These are phyloP conservation scores for Nicotiana rustica DNA, from an alignment of 305 asterid genomes.

Conservation along the genomic window DNA sequence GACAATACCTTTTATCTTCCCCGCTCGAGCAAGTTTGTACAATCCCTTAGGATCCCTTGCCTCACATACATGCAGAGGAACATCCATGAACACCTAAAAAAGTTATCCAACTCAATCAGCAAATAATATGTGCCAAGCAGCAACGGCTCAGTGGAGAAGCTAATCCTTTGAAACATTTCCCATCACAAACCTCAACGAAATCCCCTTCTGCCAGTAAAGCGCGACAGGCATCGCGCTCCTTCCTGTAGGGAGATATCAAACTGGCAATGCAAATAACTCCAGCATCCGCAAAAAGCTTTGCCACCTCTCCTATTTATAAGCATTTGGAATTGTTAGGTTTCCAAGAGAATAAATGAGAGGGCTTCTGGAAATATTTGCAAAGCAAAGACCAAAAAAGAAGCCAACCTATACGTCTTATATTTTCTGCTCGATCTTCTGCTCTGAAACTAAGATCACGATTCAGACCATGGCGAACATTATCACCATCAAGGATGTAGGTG, in stretches of 20 bases:
- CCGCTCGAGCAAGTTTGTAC: constrained; percentile 96
- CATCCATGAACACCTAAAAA: constrained; percentile 85
- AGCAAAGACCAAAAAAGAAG: constrained; percentile 38
- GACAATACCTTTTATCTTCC: constrained; percentile 82
- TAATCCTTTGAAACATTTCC: constrained; percentile 8
- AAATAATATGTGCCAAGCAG: neutral
- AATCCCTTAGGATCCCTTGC: constrained; percentile 95
- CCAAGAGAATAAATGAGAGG: constrained; percentile 4
- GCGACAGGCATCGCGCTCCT: constrained; percentile 94
- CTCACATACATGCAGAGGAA: constrained; percentile 84
- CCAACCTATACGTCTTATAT: constrained; percentile 91
- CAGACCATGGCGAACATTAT: constrained; percentile 96
- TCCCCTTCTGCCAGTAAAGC: constrained; percentile 81
- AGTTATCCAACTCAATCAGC: constrained; percentile 30
- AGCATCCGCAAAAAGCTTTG: constrained; percentile 99
- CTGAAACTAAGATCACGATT: constrained; percentile 86
- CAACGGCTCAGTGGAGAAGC: neutral
- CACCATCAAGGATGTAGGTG: constrained; percentile 95
- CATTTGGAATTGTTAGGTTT: constrained; percentile 27
- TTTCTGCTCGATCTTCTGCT: constrained; percentile 97
- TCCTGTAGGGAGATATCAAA: constrained; percentile 94
- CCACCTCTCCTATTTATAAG: constrained; percentile 79
- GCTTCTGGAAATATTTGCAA: neutral
- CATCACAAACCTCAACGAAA: constrained; percentile 79
- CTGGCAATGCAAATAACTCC: constrained; percentile 98